Evolutionary conservation across 306 rosid species (phyloP), one percentile per base, ranked within the genome.

Genomic region (Hippophae tibetana): DNA sequence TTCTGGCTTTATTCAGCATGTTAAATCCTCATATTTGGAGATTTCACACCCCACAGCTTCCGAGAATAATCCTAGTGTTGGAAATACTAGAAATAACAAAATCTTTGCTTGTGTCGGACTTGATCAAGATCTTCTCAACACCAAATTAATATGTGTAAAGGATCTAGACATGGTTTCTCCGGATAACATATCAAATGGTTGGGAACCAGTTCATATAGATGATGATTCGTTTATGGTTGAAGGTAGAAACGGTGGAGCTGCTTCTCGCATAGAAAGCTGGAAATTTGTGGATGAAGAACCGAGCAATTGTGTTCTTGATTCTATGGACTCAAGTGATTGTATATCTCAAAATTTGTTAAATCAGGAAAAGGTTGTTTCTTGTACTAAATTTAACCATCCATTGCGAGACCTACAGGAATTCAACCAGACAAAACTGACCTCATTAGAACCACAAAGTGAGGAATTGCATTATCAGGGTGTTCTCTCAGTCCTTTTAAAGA

Each of bases 241-340:
- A 31, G 38, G 38, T 31, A 31, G 38, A 31, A 31, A 31, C 1
- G 38, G 38, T 31, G 38, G 5, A 31, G 38, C 38, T 2, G 38
- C 77, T 67, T 84, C 86, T 61, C 86, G 71, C 73, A 78, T 79
- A 49, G 86, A 79, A 65, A 81, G 79, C 80, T 89, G 94, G 96
- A 84, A 77, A 69, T 63, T 83, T 44, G 65, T 83, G 71, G 90
- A 83, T 56, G 95, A 89, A 23, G 95, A 83, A 60, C 54, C 77
- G 13, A 81, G 88, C 70, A 85, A 85, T 50, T 70, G 81, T 63
- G 70, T 76, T 50, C 85, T 57, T 54, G 78, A 84, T 62, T 88
- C 94, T 47, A 67, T 82, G 84, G 81, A 75, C 62, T 81, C 94
- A 13, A 85, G 90, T 70, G 96, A 89, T 52, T 81, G 97, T 49